Conservation (phyloP, 169 alveolate genomes). For the Eimeria maxima region DNA sequence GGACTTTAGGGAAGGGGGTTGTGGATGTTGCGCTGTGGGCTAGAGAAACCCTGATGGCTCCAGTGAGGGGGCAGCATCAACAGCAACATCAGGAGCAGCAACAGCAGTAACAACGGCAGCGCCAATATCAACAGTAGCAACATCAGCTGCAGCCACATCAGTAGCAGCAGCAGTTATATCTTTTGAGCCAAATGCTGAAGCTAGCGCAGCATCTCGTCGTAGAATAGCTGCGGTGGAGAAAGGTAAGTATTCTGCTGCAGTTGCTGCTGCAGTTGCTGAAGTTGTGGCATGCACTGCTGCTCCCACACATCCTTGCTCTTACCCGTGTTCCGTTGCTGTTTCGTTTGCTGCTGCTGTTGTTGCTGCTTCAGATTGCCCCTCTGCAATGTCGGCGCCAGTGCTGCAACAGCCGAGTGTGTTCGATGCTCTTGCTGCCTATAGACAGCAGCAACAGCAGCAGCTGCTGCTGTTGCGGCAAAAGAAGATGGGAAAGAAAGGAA, state of each 20-base stretch:
- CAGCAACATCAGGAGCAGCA: neutral
- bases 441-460: conserved; percentile 51
- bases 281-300: neutral
- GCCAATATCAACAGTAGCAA: neutral
- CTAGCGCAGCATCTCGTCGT: conserved; percentile 18
- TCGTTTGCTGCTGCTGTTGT: conserved; percentile 18
- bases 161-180: conserved; percentile 1
- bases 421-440: conserved; percentile 36
- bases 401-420: conserved; percentile 60
- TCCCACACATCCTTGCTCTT: neutral
- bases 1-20: neutral
- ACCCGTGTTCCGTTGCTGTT: neutral
- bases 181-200: neutral
- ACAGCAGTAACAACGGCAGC: neutral
- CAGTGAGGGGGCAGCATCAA: neutral
- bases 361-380: conserved; percentile 26
- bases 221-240: neutral
- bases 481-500: neutral
- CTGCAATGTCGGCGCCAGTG: conserved; percentile 42
- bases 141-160: neutral
- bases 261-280: neutral
- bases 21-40: neutral
- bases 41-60: neutral
- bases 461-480: conserved; percentile 13
- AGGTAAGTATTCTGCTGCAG: neutral